phyloP scores from a whole-genome alignment of 2,329 filamentous ascomycete genomes.

The Alternaria sp. region DNA sequence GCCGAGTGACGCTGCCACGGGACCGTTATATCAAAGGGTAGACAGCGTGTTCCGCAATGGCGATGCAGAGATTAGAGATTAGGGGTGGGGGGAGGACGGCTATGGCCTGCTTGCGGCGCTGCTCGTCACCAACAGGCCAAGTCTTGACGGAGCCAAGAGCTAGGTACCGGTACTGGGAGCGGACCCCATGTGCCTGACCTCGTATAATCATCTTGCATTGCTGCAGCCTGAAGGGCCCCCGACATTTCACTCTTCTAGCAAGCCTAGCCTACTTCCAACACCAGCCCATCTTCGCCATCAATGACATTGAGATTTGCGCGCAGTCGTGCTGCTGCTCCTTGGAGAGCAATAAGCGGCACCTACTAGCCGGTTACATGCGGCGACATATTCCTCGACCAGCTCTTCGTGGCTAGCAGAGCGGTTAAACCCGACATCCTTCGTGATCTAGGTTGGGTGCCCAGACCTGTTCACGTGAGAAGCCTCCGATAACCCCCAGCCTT shows the following conservation, averaged over 20 bases:
- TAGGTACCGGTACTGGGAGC: background rate
- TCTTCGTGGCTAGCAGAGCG: background rate
- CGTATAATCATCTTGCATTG: slow-evolving; percentile 3
- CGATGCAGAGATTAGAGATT: slow-evolving; percentile 2
- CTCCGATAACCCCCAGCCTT: slow-evolving; percentile 9
- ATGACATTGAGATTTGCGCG: background rate
- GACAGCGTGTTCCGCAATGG: slow-evolving; percentile 1
- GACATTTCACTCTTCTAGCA: background rate
- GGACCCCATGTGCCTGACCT: slow-evolving; percentile 12
- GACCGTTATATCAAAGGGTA: background rate
- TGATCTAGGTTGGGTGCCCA: slow-evolving; percentile 9
- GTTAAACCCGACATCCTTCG: slow-evolving; percentile 3
- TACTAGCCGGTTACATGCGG: background rate
- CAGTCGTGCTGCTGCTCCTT: background rate
- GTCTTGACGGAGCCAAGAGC: slow-evolving; percentile 10
- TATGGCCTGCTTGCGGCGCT: slow-evolving; percentile 7
- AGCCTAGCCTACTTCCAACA: background rate
- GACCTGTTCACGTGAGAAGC: slow-evolving; percentile 10
- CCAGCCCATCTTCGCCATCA: background rate
- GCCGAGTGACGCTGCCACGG: slow-evolving; percentile 14
- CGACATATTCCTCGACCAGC: slow-evolving; percentile 6
- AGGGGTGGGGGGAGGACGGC: slow-evolving; percentile 9
- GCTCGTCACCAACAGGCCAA: slow-evolving; percentile 5
- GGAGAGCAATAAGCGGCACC: too few species aligned
- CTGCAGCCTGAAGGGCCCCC: slow-evolving; percentile 1